Conservation (phyloP, 805 yeast species). For the Candida namnaoensis region DNA sequence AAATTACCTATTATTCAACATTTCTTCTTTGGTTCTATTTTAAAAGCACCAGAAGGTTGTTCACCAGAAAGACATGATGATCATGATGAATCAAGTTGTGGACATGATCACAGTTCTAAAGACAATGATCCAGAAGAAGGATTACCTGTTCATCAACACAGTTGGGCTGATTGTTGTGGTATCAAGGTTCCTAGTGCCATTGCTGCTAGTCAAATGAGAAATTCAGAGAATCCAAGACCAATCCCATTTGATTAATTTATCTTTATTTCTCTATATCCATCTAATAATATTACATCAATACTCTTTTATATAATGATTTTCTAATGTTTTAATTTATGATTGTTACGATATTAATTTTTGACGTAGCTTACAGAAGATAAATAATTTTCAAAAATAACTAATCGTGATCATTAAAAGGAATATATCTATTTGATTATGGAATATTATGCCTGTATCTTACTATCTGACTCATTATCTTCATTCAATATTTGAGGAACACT, state of each 20-base stretch:
- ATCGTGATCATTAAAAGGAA: no score
- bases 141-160: slow-evolving; percentile 29
- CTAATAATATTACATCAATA: no score
- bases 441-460: background rate
- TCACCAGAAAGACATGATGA: slow-evolving; percentile 24
- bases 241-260: slow-evolving; percentile 57
- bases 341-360: no score
- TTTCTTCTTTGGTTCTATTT: slow-evolving; percentile 69
- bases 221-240: slow-evolving; percentile 23
- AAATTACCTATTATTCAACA: slow-evolving; percentile 94
- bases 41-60: slow-evolving; percentile 69
- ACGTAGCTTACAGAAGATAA: no score
- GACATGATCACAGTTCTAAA: slow-evolving; percentile 24
- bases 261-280: no score
- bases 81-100: slow-evolving; percentile 25
- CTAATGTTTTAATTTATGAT: no score
- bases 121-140: slow-evolving; percentile 23
- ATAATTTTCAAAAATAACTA: no score
- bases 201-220: slow-evolving; percentile 66
- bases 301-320: no score
- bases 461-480: slow-evolving; percentile 1
- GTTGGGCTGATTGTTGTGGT: slow-evolving; percentile 99
- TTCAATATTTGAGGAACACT: slow-evolving; percentile 12
- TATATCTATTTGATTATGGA: no score
- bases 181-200: slow-evolving; percentile 92